Evolutionary conservation across 129 eudicot genomes (phyloP).

Genomic region (Lactuca saligna): DNA sequence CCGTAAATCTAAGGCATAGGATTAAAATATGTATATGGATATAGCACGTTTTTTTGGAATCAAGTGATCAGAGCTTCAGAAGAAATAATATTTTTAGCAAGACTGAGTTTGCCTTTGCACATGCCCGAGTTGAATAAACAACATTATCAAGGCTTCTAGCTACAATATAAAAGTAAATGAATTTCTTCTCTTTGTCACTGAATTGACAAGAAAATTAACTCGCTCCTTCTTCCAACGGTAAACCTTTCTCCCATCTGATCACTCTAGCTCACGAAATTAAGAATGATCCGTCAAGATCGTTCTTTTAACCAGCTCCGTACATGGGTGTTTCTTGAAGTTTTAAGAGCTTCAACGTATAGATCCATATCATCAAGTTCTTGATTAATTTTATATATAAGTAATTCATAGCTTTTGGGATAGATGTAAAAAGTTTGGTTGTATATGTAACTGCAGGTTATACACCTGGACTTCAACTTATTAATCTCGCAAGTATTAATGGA

Average conservation of each 20-base stretch:
- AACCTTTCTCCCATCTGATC: constrained; percentile 5
- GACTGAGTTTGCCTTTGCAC: constrained; percentile 23
- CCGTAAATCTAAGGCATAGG: background rate
- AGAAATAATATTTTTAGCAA: background rate
- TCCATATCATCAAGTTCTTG: background rate
- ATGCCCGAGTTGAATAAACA: constrained; percentile 15
- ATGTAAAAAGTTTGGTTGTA: background rate
- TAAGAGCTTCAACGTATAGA: too few species aligned
- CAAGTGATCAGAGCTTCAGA: background rate
- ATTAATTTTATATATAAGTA: background rate
- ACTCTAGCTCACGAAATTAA: background rate
- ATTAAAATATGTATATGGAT: background rate
- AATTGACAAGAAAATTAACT: background rate
- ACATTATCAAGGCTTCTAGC: background rate
- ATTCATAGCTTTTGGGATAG: background rate
- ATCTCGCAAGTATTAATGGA: constrained; percentile 14
- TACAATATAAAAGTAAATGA: constrained; percentile 5
- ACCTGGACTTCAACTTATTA: background rate
- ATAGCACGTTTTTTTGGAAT: constrained; percentile 21
- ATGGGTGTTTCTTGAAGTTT: too few species aligned
- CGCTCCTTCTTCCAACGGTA: constrained; percentile 12
- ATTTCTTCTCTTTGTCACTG: constrained; percentile 1
- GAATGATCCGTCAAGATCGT: background rate
- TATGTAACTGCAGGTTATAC: constrained; percentile 9
- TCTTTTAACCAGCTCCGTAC: too few species aligned